Percentiles rank a stretch among this genome's conserved stretches.
Conservation (phyloP, 768 basidiomycete species). For the Arthromyces matolae region DNA sequence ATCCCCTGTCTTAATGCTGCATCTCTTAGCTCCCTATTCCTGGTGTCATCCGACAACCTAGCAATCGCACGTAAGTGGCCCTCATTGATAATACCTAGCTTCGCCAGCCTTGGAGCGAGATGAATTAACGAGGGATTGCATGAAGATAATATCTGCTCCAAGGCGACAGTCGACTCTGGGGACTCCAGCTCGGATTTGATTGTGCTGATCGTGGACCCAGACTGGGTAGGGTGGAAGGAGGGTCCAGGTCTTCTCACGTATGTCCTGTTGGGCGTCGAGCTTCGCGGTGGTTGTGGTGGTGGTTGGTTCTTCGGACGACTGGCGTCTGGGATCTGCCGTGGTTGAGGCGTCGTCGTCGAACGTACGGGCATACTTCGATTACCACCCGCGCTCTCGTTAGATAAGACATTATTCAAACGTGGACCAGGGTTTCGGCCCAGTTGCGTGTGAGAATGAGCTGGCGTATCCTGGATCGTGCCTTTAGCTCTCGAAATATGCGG, state of each 20-base stretch:
- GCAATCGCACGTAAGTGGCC: constrained; percentile 64
- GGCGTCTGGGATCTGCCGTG: constrained; percentile 6
- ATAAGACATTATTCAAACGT: too few species aligned
- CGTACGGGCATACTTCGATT: constrained; percentile 9
- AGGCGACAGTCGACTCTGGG: constrained; percentile 30
- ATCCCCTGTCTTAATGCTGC: constrained; percentile 65
- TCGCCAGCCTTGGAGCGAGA: constrained; percentile 51
- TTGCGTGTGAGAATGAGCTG: too few species aligned
- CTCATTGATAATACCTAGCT: constrained; percentile 54
- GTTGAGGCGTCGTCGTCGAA: constrained; percentile 5
- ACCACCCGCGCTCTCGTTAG: constrained; percentile 1
- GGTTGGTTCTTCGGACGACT: constrained; percentile 6
- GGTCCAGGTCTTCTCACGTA: constrained; percentile 7
- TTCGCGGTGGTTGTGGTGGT: constrained; percentile 12
- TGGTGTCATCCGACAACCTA: constrained; percentile 57
- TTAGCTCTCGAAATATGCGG: constrained; percentile 6
- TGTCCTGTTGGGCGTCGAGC: constrained; percentile 18
- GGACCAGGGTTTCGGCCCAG: too few species aligned
- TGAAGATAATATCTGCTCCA: constrained; percentile 54
- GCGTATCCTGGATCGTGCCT: background rate
- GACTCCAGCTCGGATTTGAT: too few species aligned
- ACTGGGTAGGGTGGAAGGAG: constrained; percentile 36
- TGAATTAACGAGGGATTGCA: constrained; percentile 67
- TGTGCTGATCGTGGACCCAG: constrained; percentile 41
- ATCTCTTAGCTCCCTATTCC: constrained; percentile 67